A percentile compares a stretch with the other conserved stretches of the same genome.
phyloP scores from a whole-genome alignment of 345 rosid species.

The Iberis pinnata region DNA sequence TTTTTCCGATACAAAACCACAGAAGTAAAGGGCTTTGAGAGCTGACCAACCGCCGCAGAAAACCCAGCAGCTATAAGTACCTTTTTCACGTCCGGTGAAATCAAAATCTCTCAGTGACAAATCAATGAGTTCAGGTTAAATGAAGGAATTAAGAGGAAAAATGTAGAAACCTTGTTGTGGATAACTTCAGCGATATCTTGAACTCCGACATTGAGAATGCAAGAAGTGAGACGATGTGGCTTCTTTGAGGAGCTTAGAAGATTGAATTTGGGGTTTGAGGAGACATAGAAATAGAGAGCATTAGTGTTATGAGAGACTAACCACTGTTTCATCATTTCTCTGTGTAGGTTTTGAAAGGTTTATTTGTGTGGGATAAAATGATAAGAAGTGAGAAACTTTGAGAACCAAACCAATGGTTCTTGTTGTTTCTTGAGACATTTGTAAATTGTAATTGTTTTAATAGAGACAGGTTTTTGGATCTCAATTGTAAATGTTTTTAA shows the following conservation, averaged over 20 bases:
- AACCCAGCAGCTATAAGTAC: conserved; percentile 67
- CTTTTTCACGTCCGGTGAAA: conserved; percentile 29
- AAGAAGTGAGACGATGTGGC: conserved; percentile 25
- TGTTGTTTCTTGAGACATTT: conserved; percentile 16
- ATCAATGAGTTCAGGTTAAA: neutral
- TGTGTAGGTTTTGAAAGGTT: neutral
- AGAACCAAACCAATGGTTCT: conserved; percentile 23
- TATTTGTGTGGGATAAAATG: neutral
- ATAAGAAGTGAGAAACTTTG: neutral
- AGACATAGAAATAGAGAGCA: conserved; percentile 15
- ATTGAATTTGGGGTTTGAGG: conserved; percentile 18
- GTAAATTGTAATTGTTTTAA: too few relatives aligned
- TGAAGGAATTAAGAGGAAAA: neutral
- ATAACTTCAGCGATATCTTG: conserved; percentile 51
- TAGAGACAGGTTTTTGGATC: too few relatives aligned
- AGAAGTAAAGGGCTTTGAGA: conserved; percentile 70
- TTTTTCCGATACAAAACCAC: conserved; percentile 47
- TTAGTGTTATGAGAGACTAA: conserved; percentile 11
- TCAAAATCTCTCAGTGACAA: conserved; percentile 1
- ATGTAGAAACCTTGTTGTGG: conserved; percentile 56
- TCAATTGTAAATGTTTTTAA: too few relatives aligned
- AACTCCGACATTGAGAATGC: conserved; percentile 37
- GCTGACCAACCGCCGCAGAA: conserved; percentile 79
- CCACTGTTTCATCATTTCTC: conserved; percentile 24
- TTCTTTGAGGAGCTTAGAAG: conserved; percentile 21